These are phyloP conservation scores for Tetradesmus lagerheimii DNA, from an alignment of 139 green algal genomes.

Conservation along the genomic window DNA sequence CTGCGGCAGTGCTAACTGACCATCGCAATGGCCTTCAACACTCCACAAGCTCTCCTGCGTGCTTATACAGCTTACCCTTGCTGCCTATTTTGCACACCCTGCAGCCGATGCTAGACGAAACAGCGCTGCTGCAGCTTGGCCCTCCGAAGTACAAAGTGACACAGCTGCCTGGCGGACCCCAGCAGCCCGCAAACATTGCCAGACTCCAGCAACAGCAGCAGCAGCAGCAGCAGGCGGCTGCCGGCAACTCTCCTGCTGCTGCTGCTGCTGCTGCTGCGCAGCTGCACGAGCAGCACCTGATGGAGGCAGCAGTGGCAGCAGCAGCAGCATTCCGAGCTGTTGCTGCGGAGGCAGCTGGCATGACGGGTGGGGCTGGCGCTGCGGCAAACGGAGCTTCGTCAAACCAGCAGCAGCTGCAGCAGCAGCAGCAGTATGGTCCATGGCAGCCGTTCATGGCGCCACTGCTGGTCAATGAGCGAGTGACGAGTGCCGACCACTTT, in stretches of 20 bases:
- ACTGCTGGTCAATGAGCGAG: slow-evolving; percentile 70
- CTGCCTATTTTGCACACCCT: not conserved
- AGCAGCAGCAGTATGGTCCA: slow-evolving; percentile 51
- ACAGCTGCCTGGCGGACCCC: slow-evolving; percentile 35
- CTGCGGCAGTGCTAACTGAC: too few species aligned
- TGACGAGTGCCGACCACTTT: slow-evolving; percentile 82
- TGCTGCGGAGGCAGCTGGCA: slow-evolving; percentile 54
- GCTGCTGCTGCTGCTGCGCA: not conserved
- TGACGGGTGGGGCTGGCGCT: not conserved
- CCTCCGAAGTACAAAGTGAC: slow-evolving; percentile 69
- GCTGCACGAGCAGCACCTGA: slow-evolving; percentile 12
- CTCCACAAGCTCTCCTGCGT: too few species aligned
- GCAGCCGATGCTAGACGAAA: slow-evolving; percentile 64
- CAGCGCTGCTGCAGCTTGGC: slow-evolving; percentile 54
- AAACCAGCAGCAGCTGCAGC: not conserved
- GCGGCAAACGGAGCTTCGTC: not conserved
- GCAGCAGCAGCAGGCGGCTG: slow-evolving; percentile 21
- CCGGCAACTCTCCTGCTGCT: not conserved
- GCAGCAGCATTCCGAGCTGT: slow-evolving; percentile 56
- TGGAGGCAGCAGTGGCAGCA: slow-evolving; percentile 52
- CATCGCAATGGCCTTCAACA: too few species aligned
- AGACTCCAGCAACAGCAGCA: slow-evolving; percentile 11
- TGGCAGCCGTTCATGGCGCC: slow-evolving; percentile 71
- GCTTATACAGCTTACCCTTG: too few species aligned
- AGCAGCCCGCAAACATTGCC: not conserved